Evolutionary conservation across 2,329 filamentous ascomycete genomes (phyloP), one percentile per base, ranked within the genome.

Genomic region (Exserohilum rostratum): DNA sequence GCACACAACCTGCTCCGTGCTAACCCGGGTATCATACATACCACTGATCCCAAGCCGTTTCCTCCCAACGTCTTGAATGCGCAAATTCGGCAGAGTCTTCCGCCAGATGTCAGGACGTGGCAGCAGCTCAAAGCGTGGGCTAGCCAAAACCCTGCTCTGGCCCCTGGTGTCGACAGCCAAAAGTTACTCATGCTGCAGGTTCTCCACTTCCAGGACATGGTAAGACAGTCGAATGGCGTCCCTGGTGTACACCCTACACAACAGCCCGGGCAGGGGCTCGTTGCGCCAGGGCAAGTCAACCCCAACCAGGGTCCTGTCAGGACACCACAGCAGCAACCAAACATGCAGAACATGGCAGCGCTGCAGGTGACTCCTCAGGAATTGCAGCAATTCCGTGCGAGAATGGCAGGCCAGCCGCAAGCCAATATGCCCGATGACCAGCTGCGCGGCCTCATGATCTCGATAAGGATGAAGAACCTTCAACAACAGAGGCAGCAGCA

Each of bases 111-210:
- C 20, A 81, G 78, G 60, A 80, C 78, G 2, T 87, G 84, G 84
- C 79, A 79, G 7, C 80, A 85, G 51, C 73, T 87, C 6, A 86
- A 85, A 67, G 73, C 80, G 47, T 83, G 82, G 76, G 79, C 79
- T 13, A 64, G 67, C 25, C 73, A 79, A 38, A 84, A 84, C 51
- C 71, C 75, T 9, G 54, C 53, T 30, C 53, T 70, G 11, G 38
- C 70, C 12, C 62, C 67, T 13, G 62, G 64, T 30, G 53, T 67
- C 6, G 69, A 72, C 20, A 56, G 56, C 18, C 56, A 69, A 4
- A 74, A 68, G 55, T 58, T 77, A 13, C 55, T 73, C 6, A 60
- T 75, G 49, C 64, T 76, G 29, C 74, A 77, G 55, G 74, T 71
- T 2, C 60, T 80, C 33, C 80, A 83, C 56, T 78, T 80, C 54